phyloP scores from a whole-genome alignment of 2,329 filamentous ascomycete species.

The Coleophoma crateriformis region DNA sequence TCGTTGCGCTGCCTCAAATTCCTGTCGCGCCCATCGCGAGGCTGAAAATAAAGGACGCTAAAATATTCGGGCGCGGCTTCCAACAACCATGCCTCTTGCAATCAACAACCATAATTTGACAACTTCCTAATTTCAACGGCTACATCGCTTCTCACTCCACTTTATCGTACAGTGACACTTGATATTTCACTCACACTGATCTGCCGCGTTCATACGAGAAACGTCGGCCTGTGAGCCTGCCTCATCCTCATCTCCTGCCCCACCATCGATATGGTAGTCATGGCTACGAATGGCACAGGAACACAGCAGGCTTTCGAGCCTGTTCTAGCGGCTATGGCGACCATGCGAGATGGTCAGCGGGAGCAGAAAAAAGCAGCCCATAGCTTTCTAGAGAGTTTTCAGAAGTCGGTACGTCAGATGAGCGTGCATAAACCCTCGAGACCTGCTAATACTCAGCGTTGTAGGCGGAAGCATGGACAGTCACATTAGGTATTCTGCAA shows the following conservation, averaged over 20 bases:
- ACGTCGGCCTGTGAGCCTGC: neutral
- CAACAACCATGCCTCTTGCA: neutral
- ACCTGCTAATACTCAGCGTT: conserved; percentile 1
- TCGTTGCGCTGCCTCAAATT: neutral
- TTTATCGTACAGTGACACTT: too few relatives aligned
- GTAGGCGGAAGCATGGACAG: conserved; percentile 85
- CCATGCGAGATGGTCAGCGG: conserved; percentile 82
- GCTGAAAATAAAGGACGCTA: neutral
- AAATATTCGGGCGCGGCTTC: neutral
- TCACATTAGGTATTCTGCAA: conserved; percentile 81
- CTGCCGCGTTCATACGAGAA: neutral
- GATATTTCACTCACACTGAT: neutral
- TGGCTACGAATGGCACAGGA: conserved; percentile 49
- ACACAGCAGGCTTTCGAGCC: conserved; percentile 71
- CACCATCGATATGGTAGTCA: conserved; percentile 23
- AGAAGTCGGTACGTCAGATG: conserved; percentile 78
- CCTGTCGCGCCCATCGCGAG: neutral
- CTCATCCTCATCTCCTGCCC: conserved; percentile 12
- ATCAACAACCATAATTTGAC: too few relatives aligned
- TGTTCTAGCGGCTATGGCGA: conserved; percentile 81
- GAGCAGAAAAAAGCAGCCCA: conserved; percentile 85
- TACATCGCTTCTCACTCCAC: too few relatives aligned
- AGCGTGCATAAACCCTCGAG: too few relatives aligned
- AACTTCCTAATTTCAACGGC: too few relatives aligned
- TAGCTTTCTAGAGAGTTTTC: conserved; percentile 86